Evolutionary conservation across 345 rosid species (phyloP), one percentile per base, ranked within the genome.

Genomic region (Citrus reticulata): DNA sequence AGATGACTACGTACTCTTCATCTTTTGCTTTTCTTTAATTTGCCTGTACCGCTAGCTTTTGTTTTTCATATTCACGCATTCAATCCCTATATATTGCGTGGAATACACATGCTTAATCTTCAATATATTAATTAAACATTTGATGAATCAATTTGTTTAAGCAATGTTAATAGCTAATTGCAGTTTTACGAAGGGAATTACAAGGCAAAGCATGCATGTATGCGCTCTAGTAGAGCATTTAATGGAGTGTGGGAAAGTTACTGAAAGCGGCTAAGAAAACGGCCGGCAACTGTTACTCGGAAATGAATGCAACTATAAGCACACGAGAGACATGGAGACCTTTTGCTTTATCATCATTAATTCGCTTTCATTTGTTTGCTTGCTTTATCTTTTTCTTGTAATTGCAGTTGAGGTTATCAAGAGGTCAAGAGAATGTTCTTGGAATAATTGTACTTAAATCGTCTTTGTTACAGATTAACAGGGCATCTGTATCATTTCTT

Each of bases 311-410:
- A 64, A 71, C 54, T 65, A 78, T 68, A 54, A 17, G 11, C 70
- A 80, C 78, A 73, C 81, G 70, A 77, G 70, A 77, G 76, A 80
- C 62, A 32, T 35, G 9, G 68, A 34, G 32, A 40, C 14, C 72
- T 79, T 79, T 83, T 75, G 67, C 82, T 75, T 83, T 82, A 30
- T 75, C 14, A 65, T 68, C 75, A 25, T 60, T n/a, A 76, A 75
- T 24, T 34, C 67, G 68, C 72, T 83, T 84, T 80, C 30, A 9
- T 64, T 76, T 19, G 58, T 60, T 40, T 49, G 40, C 34, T 63
- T 67, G 35, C 32, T 55, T 76, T 66, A 67, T 34, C 73, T 76
- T 77, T 71, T 37, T 20, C 75, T 61, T 7, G 42, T 42, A 20
- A 46, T 67, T 71, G 32, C 1, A 49, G 63, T 70, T 72, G 75